Base-by-base conservation (phyloP, 495 filamentous ascomycete species). In the Aspergillus funiculosus region DNA sequence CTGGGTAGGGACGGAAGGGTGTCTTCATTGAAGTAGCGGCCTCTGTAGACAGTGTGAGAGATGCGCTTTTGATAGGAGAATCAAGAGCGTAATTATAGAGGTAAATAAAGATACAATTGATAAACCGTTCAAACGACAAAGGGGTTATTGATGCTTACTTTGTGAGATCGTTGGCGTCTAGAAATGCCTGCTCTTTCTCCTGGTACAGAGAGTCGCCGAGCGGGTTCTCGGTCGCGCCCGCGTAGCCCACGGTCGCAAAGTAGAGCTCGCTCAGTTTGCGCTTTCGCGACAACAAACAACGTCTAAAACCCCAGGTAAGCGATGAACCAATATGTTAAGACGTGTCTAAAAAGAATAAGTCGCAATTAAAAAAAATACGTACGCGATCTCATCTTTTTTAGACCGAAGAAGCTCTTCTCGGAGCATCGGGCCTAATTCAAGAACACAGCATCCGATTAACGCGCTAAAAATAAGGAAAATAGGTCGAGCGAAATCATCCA, bases 201-300 rank as follows among this genome's bases (percentile, higher is more conserved):
- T 68, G 60, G 57, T 68, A 67, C 48, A 72, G 73, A 48, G 72
- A 66, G 56, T 85, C 78, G 56, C 67, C 68, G 36, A 72, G 52
- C 46, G 68, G 66, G 63, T 66, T 62, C 52, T 79, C 80, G 61
- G 69, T 68, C 62, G 68, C 68, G 66, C 66, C 66, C 57, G 62
- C 61, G 53, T 66, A 63, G 46, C 63, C 62, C 52, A 75, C 67
- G 59, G 74, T 76, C 60, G 71, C 68, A 66, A 66, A 68, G 71
- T 82, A 90, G 55, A 94, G 77, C 69, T 88, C 84, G 56, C 79
- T 81, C 59, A 94, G 71, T 68, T 90, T 90, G 63, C 84, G 81
- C 75, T 89, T 87, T 59, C 86, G 83, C 70, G 83, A 84, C 68
- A 65, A 68, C 71, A 80, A 75, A 76, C 82, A 83, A 73, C 75